Conservation (phyloP, 225 moss, liverwort and hornwort species). For the Asterella californica region DNA sequence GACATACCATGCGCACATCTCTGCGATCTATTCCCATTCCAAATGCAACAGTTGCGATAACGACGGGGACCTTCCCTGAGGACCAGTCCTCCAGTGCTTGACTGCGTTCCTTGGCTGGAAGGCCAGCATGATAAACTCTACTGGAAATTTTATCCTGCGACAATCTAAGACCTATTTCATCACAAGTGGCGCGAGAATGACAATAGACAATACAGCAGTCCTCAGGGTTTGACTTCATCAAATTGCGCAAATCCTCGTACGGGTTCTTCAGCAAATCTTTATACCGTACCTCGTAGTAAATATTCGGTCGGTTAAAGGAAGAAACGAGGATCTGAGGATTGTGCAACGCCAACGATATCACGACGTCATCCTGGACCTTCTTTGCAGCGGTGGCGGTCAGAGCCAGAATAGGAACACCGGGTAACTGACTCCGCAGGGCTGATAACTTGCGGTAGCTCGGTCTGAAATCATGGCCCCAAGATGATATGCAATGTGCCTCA, state of each 20-base stretch:
- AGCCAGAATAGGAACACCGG: conserved; percentile 61
- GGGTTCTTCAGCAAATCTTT: conserved; percentile 60
- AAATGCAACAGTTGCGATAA: conserved; percentile 72
- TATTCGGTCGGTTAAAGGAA: conserved; percentile 73
- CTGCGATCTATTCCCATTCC: conserved; percentile 80
- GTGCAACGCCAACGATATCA: conserved; percentile 58
- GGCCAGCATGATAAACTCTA: conserved; percentile 69
- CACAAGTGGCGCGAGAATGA: conserved; percentile 62
- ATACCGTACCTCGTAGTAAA: conserved; percentile 73
- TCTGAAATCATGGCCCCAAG: conserved; percentile 82
- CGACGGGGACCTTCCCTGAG: conserved; percentile 57
- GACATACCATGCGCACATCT: conserved; percentile 71
- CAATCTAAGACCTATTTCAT: conserved; percentile 60
- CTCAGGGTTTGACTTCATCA: conserved; percentile 38
- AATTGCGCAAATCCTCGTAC: conserved; percentile 51
- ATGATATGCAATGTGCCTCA: conserved; percentile 60
- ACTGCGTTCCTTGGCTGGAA: conserved; percentile 47
- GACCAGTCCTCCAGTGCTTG: conserved; percentile 60
- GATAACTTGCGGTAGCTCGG: conserved; percentile 78
- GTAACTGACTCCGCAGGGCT: conserved; percentile 47
- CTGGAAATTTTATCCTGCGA: conserved; percentile 53
- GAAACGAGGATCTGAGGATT: conserved; percentile 58
- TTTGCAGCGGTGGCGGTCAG: conserved; percentile 73
- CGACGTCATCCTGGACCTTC: conserved; percentile 66
- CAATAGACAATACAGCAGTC: conserved; percentile 72